These are phyloP conservation scores for Dunaliella primolecta DNA, from an alignment of 139 green algal genomes.

Conservation along the genomic window DNA sequence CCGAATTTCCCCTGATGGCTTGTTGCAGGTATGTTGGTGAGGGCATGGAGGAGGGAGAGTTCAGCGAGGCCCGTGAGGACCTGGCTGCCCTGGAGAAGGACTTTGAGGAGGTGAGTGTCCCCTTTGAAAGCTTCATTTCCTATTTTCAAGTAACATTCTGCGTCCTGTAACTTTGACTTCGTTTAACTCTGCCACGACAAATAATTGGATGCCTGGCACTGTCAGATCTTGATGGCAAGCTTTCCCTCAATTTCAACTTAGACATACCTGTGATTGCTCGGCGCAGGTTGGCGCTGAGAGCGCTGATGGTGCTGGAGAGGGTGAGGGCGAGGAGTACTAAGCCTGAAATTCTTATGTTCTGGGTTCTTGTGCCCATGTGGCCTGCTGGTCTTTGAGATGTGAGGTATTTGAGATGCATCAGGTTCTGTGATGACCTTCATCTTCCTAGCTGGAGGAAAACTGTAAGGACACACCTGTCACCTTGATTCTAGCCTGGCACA, in stretches of 20 bases:
- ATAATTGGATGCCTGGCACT: not conserved
- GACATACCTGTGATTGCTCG: not conserved
- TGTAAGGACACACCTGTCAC: too few relatives aligned
- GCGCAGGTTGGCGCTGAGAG: slow-evolving; percentile 81
- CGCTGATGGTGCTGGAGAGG: slow-evolving; percentile 68
- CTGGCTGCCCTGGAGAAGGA: slow-evolving; percentile 98
- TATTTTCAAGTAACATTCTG: too few relatives aligned
- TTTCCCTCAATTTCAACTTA: not conserved
- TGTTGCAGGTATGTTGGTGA: slow-evolving; percentile 84
- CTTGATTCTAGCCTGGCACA: too few relatives aligned
- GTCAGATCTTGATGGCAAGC: not conserved
- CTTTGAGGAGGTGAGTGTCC: slow-evolving; percentile 78
- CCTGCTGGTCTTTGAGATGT: too few relatives aligned
- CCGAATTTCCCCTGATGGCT: not conserved
- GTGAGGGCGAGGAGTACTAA: slow-evolving; percentile 86
- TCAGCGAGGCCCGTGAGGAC: slow-evolving; percentile 91
- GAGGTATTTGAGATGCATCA: too few relatives aligned
- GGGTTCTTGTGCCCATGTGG: too few relatives aligned
- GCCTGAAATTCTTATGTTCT: not conserved
- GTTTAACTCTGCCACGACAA: not conserved
- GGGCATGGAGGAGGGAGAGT: slow-evolving; percentile 94
- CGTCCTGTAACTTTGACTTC: not conserved
- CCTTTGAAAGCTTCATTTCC: not conserved
- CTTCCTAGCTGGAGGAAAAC: too few relatives aligned
- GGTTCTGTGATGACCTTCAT: too few relatives aligned